Evolutionary conservation across 139 green algal species (phyloP), one percentile per base, ranked within the genome.

Genomic region (Chlorella sp.): DNA sequence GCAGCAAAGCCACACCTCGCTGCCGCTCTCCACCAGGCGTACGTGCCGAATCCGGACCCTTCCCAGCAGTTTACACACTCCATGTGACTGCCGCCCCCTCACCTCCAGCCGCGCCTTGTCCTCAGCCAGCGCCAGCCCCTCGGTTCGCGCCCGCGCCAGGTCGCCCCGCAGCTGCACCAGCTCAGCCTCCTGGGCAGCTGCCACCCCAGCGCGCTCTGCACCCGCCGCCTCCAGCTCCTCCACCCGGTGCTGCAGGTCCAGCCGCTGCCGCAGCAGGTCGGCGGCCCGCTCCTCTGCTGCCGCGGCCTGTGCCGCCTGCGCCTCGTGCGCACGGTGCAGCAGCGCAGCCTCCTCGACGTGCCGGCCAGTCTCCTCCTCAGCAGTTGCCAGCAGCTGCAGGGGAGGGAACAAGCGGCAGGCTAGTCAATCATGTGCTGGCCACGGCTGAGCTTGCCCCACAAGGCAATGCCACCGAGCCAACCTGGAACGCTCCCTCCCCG

Each of bases 71-170:
- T 11, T 54, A 11, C 46, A 54, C 46, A 60, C 22, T 24, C 13
- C 14, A 60, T 24, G 16, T 16, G 13, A 3, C 4, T 34, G 32
- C 46, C 46, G 22, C 74, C 28, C 20, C 0, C 82, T 36, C 60
- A 84, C 75, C 83, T 87, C 83, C 26, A 87, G 60, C 34, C 46
- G 77, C 16, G 83, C 83, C 65, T 81, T 80, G 22, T 80, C 73
- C 68, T 85, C 67, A 6, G 74, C 48, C 41, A 85, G 67, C 46
- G 54, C 64, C 40, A 68, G 70, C 54, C 78, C 84, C 58, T 80
- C 60, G n/a, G 76, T 8, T 13, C 76, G 36, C 0, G 58, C 40
- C 8, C 36, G 58, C 40, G 41, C 26, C 77, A 83, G 40, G 41
- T 83, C 77, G 5, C 65, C 69, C 46, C 85, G 51, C 46, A 87